Evolutionary conservation across 306 rosid species (phyloP), one percentile per base, ranked within the genome.

Genomic region (Lathyrus oleraceus): DNA sequence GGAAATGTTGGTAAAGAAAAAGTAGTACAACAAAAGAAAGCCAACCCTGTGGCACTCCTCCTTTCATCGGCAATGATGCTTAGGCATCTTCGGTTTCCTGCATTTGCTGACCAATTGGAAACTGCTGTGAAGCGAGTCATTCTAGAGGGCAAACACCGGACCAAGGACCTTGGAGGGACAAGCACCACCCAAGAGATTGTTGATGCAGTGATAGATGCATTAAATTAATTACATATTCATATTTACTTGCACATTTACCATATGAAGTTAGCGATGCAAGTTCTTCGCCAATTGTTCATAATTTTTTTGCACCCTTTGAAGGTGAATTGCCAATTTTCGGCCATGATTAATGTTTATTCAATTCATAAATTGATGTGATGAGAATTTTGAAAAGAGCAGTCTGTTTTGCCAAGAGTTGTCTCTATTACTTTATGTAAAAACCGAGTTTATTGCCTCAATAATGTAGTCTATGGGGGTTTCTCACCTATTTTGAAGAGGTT

Each of bases 11-110:
- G 98, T 14, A 88, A 83, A 40, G 89, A 84, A 5, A 83, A 78
- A 43, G 11, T 84, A 19, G 61, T 78, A 72, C 85, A 82, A 67
- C 84, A 88, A 65, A 80, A 87, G 89, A 88, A 58, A 65, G 97
- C 97, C 12, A 94, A 94, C 74, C 98, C 98, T 1, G 98, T 87
- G 35, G 98, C 98, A 27, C 78, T 94, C 76, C 92, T 94, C 40
- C 89, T 94, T 43, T 90, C 97, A 2, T 94, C 97, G 0, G 92
- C 98, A 78, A 94, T 94, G 97, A 90, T 90, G 98, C 89, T 90
- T 47, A 85, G 98, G 69, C 98, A 94, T 84, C 92, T 94, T 13
- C 97, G 85, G 78, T 94, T 90, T 72, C 98, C 97, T 32, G 85
- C 96, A 51, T 90, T 93, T 74, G 91, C 98, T 23, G 97, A 93